These are phyloP conservation scores for Backusella macrospora DNA, from an alignment of 192 early-diverging fungal genomes.

Conservation along the genomic window DNA sequence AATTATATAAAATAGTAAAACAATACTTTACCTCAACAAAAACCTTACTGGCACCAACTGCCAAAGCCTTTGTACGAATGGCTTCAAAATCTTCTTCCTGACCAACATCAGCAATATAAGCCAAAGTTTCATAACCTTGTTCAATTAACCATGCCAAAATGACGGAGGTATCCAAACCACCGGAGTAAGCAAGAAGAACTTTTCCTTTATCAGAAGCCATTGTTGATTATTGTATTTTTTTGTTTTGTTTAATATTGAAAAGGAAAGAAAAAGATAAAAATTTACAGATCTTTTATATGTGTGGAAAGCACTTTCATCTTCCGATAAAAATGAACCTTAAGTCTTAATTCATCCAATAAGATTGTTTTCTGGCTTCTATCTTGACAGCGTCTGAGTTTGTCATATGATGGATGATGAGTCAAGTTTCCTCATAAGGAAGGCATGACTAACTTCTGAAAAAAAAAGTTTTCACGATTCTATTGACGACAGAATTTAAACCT, in stretches of 20 bases:
- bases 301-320: neutral
- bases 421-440: neutral
- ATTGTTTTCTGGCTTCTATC: neutral
- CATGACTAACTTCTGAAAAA: neutral
- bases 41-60: constrained; percentile 91
- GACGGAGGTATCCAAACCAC: constrained; percentile 98
- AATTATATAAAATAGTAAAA: neutral
- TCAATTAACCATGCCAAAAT: constrained; percentile 99
- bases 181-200: constrained; percentile 95
- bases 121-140: constrained; percentile 95
- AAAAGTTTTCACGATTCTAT: neutral
- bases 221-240: constrained; percentile 41
- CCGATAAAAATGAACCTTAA: neutral
- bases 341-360: neutral
- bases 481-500: neutral
- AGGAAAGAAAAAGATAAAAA: neutral
- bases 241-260: neutral
- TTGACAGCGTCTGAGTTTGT: constrained; percentile 9
- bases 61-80: constrained; percentile 88
- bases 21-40: constrained; percentile 78
- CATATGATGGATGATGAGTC: constrained; percentile 4
- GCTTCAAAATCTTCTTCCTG: constrained; percentile 99
- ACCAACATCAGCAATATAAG: constrained; percentile 98
- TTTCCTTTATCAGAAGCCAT: constrained; percentile 66
- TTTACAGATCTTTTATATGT: neutral